Percentiles rank a stretch among this genome's conserved stretches.
These are phyloP conservation scores for Soucietia sequanensis DNA, from an alignment of 805 yeast species.

Conservation along the genomic window DNA sequence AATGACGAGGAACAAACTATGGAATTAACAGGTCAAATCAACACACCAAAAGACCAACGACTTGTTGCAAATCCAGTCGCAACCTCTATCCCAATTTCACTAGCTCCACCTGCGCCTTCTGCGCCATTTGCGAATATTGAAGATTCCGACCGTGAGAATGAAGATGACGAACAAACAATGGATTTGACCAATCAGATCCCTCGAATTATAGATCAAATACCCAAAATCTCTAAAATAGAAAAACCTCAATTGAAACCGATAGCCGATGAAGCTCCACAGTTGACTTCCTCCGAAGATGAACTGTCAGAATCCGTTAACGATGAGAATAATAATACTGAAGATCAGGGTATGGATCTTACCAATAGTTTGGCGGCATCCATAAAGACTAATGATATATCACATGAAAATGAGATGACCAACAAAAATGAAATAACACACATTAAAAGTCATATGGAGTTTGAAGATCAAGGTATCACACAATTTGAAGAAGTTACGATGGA, in stretches of 20 bases:
- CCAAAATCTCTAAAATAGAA: not conserved
- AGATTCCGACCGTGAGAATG: not conserved
- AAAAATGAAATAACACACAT: constrained; percentile 1
- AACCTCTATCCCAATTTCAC: not conserved
- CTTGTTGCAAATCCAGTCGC: not conserved
- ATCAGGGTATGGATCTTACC: constrained; percentile 2
- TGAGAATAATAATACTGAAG: not conserved
- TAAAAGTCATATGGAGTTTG: too few relatives aligned
- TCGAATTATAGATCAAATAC: too few relatives aligned
- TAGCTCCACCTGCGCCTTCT: not conserved
- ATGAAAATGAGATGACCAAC: not conserved
- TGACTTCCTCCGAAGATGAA: constrained; percentile 1
- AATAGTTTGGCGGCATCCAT: not conserved
- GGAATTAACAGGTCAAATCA: constrained; percentile 26
- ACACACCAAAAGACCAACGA: not conserved
- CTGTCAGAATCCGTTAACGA: too few relatives aligned
- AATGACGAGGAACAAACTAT: constrained; percentile 26
- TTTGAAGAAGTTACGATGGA: constrained; percentile 5
- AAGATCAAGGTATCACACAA: not conserved
- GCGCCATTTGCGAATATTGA: not conserved
- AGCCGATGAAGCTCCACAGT: not conserved
- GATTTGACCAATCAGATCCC: constrained; percentile 22
- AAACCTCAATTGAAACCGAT: not conserved
- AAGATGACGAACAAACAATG: constrained; percentile 16
- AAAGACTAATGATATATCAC: not conserved